Base-by-base conservation (phyloP, 352 stramenopile species). In the Blastocystis sp. region DNA sequence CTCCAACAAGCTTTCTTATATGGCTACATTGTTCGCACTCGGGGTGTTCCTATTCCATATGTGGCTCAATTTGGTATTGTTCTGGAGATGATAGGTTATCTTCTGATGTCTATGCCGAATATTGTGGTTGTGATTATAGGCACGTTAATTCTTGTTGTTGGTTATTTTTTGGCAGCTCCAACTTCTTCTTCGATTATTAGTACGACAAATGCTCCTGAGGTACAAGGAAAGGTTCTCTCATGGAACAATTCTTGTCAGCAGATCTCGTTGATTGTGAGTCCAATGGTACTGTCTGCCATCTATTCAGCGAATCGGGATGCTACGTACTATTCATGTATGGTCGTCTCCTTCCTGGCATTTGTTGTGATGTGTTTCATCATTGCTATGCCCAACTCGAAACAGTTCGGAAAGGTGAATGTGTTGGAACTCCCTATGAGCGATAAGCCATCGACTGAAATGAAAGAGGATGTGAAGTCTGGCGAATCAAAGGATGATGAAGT, bases 121-220 rank as follows among this genome's bases (percentile, higher is more conserved):
- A 46, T 21, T 27, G 24, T 75, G 7, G 65, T n/a, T 5, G 57
- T 16, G 19, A 37, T 75, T n/a, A 29, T 75, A 16, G 65, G 27
- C 35, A 29, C 32, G 32, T 51, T 37, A 11, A 51, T 75, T 19
- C 65, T 75, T 4, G 37, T 27, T 37, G 57, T 75, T 29, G 65
- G 65, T 24, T 75, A 75, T 46, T 27, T 5, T 19, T 42, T 46
- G 0, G n/a, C 65, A 19, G n/a, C 65, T 16, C 65, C 65, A 19
- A 51, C 65, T 5, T 75, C 65, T n/a, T 21, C 32, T 7, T 75
- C 65, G 27, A 75, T 51, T 3, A 75, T 75, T 43, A 75, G 65
- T 56, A 75, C 65, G 11, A 75, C 65, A 11, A 75, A 75, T 54
- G 12, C 19, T 42, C 24, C 65, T n/a, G 65, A 75, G 43, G 65